phyloP scores from a whole-genome alignment of 176 grass and related monocot species.

The Thinopyrum elongatum region DNA sequence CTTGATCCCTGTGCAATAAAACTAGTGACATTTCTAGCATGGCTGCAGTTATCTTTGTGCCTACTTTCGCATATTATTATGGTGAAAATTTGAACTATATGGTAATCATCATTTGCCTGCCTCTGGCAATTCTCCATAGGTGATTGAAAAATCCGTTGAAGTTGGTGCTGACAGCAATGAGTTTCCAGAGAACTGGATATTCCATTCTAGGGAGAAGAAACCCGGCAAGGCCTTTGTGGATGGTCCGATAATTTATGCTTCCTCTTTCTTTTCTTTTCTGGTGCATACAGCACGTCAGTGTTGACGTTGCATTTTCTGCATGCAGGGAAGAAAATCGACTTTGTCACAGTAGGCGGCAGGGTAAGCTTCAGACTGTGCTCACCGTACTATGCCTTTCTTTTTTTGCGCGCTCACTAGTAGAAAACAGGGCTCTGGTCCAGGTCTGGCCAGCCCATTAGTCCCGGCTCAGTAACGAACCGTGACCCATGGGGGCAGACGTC shows the following conservation, averaged over 20 bases:
- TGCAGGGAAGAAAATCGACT: slow-evolving; percentile 42
- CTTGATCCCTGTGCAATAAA: not conserved
- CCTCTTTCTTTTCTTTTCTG: not conserved
- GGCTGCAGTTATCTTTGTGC: not conserved
- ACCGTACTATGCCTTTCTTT: not conserved
- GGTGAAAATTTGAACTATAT: not conserved
- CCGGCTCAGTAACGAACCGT: too few species aligned
- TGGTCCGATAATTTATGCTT: slow-evolving; percentile 23
- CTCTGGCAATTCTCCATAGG: slow-evolving; percentile 25
- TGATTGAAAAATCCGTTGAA: slow-evolving; percentile 47
- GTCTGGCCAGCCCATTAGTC: too few species aligned
- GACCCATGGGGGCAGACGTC: too few species aligned
- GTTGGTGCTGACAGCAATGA: slow-evolving; percentile 48
- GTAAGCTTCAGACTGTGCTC: not conserved
- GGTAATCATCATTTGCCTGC: not conserved
- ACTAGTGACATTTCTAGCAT: not conserved
- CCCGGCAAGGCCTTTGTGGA: slow-evolving; percentile 47
- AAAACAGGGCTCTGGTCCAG: too few species aligned
- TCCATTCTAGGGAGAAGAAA: slow-evolving; percentile 59
- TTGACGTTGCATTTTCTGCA: slow-evolving; percentile 7
- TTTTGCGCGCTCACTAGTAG: too few species aligned
- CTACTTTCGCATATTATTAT: not conserved
- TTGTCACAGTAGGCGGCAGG: slow-evolving; percentile 37
- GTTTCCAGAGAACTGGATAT: slow-evolving; percentile 47
- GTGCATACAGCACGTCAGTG: not conserved